These are phyloP conservation scores for Microdochium paspali DNA, from an alignment of 2,329 filamentous ascomycete genomes.

Conservation along the genomic window DNA sequence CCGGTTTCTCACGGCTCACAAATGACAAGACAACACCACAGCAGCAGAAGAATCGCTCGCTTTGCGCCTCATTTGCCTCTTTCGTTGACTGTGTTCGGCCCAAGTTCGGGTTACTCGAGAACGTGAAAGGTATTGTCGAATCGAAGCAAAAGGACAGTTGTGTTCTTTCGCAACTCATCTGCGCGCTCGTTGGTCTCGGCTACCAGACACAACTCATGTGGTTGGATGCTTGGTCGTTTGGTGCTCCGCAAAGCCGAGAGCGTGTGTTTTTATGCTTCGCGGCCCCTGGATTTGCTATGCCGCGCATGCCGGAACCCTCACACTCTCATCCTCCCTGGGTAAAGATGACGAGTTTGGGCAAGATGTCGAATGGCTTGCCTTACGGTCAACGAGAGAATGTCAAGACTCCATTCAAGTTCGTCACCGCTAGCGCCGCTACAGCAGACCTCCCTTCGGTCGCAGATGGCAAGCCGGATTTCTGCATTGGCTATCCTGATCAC, in stretches of 20 bases:
- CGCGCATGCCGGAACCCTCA: slow-evolving; percentile 46
- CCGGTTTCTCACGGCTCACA: slow-evolving; percentile 63
- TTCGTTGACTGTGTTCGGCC: slow-evolving; percentile 69
- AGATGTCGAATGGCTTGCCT: slow-evolving; percentile 45
- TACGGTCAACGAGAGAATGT: slow-evolving; percentile 44
- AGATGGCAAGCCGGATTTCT: slow-evolving; percentile 52
- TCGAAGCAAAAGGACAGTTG: slow-evolving; percentile 38
- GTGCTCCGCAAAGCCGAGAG: slow-evolving; percentile 54
- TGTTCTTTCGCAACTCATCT: slow-evolving; percentile 65
- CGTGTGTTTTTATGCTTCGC: slow-evolving; percentile 65
- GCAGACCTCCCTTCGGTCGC: slow-evolving; percentile 52
- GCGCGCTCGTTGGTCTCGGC: slow-evolving; percentile 63
- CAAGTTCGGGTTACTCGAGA: slow-evolving; percentile 68
- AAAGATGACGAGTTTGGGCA: slow-evolving; percentile 36
- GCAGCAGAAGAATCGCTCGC: slow-evolving; percentile 62
- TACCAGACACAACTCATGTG: slow-evolving; percentile 65
- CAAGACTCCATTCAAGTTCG: slow-evolving; percentile 50
- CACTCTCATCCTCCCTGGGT: slow-evolving; percentile 46
- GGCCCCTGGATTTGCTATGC: slow-evolving; percentile 52
- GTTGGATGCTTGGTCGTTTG: slow-evolving; percentile 60
- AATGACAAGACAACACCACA: slow-evolving; percentile 38
- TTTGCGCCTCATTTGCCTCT: slow-evolving; percentile 67
- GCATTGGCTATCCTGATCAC: slow-evolving; percentile 61
- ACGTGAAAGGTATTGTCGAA: slow-evolving; percentile 58
- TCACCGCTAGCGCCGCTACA: slow-evolving; percentile 43